phyloP scores from a whole-genome alignment of 345 rosid species.

The Sonneratia alba region DNA sequence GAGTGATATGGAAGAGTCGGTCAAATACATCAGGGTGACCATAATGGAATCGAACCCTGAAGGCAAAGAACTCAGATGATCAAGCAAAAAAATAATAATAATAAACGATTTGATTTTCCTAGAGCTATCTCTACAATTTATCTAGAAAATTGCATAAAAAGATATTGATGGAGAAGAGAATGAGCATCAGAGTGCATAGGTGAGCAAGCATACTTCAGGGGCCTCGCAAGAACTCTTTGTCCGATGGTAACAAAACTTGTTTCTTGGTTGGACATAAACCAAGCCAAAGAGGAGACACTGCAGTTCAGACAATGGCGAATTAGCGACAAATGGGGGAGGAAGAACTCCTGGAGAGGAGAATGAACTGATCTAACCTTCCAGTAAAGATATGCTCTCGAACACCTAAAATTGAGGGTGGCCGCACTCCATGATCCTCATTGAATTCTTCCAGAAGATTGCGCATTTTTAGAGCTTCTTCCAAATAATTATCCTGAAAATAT shows the following conservation, averaged over 20 bases:
- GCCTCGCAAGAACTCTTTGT: slow-evolving; percentile 67
- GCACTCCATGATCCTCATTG: slow-evolving; percentile 59
- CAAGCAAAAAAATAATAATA: too few species aligned
- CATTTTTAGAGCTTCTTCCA: slow-evolving; percentile 87
- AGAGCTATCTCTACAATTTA: too few species aligned
- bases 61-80: too few species aligned
- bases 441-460: slow-evolving; percentile 72
- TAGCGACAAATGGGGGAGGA: too few species aligned
- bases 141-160: too few species aligned
- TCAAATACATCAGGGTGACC: background rate
- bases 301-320: too few species aligned
- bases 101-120: too few species aligned
- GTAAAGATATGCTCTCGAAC: slow-evolving; percentile 78
- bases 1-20: background rate
- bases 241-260: slow-evolving; percentile 78
- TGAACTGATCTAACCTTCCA: slow-evolving; percentile 7
- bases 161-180: too few species aligned
- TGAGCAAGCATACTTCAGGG: slow-evolving; percentile 24
- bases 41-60: slow-evolving; percentile 9
- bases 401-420: slow-evolving; percentile 65
- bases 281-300: slow-evolving; percentile 37
- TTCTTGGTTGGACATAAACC: slow-evolving; percentile 91
- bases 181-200: too few species aligned
- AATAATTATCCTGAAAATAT: slow-evolving; percentile 43
- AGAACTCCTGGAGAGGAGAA: too few species aligned